Conservation (phyloP, 495 filamentous ascomycete genomes). For the Daldinia loculata region DNA sequence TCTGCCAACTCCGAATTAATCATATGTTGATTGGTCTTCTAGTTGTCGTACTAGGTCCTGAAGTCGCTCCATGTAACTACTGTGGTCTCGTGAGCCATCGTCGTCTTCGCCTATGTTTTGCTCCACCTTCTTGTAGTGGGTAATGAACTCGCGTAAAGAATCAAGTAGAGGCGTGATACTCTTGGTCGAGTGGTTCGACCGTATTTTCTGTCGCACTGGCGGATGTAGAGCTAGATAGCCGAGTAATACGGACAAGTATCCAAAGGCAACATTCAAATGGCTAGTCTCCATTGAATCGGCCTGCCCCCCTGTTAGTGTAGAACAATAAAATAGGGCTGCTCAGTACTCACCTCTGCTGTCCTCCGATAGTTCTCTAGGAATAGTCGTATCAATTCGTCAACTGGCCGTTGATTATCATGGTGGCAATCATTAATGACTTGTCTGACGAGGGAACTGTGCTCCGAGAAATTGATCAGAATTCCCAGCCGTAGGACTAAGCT, state of each 20-base stretch:
- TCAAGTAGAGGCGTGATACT: conserved; percentile 71
- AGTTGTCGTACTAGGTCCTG: conserved; percentile 62
- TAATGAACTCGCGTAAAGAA: conserved; percentile 86
- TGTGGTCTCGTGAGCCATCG: conserved; percentile 52
- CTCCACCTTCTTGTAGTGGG: conserved; percentile 79
- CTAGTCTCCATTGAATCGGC: conserved; percentile 84
- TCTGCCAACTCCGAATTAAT: conserved; percentile 18
- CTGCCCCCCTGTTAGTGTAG: conserved; percentile 53
- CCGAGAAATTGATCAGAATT: conserved; percentile 87
- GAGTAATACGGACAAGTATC: conserved; percentile 87
- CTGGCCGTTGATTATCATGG: conserved; percentile 44
- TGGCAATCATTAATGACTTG: conserved; percentile 42
- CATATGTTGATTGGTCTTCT: conserved; percentile 40
- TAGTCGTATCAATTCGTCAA: conserved; percentile 57
- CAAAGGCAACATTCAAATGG: conserved; percentile 87
- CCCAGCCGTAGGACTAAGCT: conserved; percentile 81
- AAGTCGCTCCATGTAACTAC: conserved; percentile 67
- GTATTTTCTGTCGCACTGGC: conserved; percentile 60
- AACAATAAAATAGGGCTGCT: conserved; percentile 11
- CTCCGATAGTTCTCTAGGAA: conserved; percentile 63
- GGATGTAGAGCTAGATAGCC: conserved; percentile 75
- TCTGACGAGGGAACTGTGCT: conserved; percentile 61
- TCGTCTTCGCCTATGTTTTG: conserved; percentile 58
- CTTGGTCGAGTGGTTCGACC: conserved; percentile 62
- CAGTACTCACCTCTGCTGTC: conserved; percentile 57